Percentiles rank a stretch among this genome's conserved stretches.
phyloP scores from a whole-genome alignment of 1,284 basidiomycete species.

The Sporisorium graminicola region DNA sequence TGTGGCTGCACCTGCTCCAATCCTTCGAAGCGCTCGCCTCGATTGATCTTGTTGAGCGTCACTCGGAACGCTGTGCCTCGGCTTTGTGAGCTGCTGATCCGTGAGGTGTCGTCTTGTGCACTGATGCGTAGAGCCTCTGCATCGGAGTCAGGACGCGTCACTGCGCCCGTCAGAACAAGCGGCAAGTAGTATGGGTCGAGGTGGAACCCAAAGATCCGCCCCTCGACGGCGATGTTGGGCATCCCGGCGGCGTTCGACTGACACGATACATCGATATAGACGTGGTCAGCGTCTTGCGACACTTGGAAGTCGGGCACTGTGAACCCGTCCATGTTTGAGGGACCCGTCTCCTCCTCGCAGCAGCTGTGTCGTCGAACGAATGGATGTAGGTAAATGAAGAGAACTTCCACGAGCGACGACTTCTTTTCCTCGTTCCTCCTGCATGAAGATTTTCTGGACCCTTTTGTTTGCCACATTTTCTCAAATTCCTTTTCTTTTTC shows the following conservation, averaged over 20 bases:
- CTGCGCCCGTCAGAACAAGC: slow-evolving; percentile 31
- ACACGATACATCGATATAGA: slow-evolving; percentile 22
- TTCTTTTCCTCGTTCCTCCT: background rate
- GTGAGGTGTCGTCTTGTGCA: background rate
- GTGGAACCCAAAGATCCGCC: slow-evolving; percentile 46
- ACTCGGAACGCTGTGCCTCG: slow-evolving; percentile 3
- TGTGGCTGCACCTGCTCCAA: slow-evolving; percentile 36
- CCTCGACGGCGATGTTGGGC: slow-evolving; percentile 39
- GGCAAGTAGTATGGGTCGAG: slow-evolving; percentile 42
- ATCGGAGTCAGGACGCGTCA: slow-evolving; percentile 1
- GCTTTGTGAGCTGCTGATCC: slow-evolving; percentile 3
- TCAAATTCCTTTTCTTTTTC: background rate
- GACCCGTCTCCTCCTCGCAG: background rate
- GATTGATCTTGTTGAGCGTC: slow-evolving; percentile 22
- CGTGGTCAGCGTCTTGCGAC: slow-evolving; percentile 26
- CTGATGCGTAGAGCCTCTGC: background rate
- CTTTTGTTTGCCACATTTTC: background rate
- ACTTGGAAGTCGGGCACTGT: slow-evolving; percentile 19
- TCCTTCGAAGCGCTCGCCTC: slow-evolving; percentile 28
- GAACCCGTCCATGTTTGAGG: slow-evolving; percentile 47
- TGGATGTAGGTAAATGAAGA: background rate
- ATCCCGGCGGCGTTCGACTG: background rate
- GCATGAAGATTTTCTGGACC: background rate
- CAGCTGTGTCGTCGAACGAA: background rate
- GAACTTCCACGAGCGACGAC: background rate